These are phyloP conservation scores for Rubroboletus pulcherrimus DNA, from an alignment of 768 basidiomycete species.

Conservation along the genomic window DNA sequence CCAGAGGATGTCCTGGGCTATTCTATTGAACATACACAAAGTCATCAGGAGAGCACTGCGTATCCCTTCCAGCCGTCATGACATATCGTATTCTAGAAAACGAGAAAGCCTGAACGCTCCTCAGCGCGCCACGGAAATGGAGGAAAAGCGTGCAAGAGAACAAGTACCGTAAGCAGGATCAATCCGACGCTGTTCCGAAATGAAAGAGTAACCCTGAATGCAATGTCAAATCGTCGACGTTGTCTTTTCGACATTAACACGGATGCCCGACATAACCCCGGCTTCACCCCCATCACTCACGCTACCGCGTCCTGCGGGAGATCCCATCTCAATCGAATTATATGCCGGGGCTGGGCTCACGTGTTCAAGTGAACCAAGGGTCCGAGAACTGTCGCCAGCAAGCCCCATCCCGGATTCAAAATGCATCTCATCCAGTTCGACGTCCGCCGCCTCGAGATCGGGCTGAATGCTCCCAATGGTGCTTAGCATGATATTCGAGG, in stretches of 20 bases:
- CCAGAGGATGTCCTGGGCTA: not conserved
- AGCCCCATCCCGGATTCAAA: slow-evolving; percentile 52
- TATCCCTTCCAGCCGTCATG: slow-evolving; percentile 11
- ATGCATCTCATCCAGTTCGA: slow-evolving; percentile 52
- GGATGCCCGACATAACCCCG: slow-evolving; percentile 39
- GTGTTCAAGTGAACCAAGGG: slow-evolving; percentile 28
- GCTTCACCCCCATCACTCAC: slow-evolving; percentile 22
- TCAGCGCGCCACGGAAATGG: slow-evolving; percentile 6
- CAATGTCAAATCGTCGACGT: slow-evolving; percentile 43
- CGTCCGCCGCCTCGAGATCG: slow-evolving; percentile 47
- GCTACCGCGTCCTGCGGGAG: slow-evolving; percentile 13
- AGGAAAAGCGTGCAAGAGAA: slow-evolving; percentile 21
- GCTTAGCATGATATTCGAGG: slow-evolving; percentile 61
- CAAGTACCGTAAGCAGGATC: slow-evolving; percentile 20
- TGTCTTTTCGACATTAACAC: slow-evolving; percentile 60
- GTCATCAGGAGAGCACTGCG: slow-evolving; percentile 13
- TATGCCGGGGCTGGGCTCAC: slow-evolving; percentile 52
- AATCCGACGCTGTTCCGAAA: slow-evolving; percentile 28
- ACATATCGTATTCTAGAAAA: slow-evolving; percentile 21
- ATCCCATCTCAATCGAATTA: slow-evolving; percentile 40
- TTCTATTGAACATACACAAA: slow-evolving; percentile 4
- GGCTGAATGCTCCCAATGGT: slow-evolving; percentile 60
- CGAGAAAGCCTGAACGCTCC: slow-evolving; percentile 12
- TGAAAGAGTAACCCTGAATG: slow-evolving; percentile 9
- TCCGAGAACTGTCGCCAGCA: slow-evolving; percentile 41